Evolutionary conservation across 2,329 filamentous ascomycete species (phyloP), one percentile per base, ranked within the genome.

Genomic region (Phoma sp.): DNA sequence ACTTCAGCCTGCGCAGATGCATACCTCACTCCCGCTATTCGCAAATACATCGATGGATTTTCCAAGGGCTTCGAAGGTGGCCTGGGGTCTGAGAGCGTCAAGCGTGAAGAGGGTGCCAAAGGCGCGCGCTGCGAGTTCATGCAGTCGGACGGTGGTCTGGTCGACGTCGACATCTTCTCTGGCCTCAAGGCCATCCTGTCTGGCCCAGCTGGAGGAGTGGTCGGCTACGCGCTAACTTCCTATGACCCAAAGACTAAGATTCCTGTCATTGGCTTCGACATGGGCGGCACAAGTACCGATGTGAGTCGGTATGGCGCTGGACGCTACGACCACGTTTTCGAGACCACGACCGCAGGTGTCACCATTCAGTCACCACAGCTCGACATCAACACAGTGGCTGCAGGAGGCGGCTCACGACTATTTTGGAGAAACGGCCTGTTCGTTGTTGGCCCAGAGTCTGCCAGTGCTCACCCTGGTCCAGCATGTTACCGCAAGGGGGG

Each of bases 321-420:
- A 13, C 82, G 90, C 49, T 93, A 96, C 66, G 93, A 96, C 66
- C 93, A 97, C 67, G 91, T 96, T 0, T 96, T 96, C 63, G 93
- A 96, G 75, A 96, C 92, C 0, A 96, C 91, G 0, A 96, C 91
- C 1, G 93, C 93, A 0, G 93, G 93, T n/a, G 90, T 96, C 0
- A 93, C 92, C 0, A 95, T 96, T 25, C 92, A 96, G 67, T 93
- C 90, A 1, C 93, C 93, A 0, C 92, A 96, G 68, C 82, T 96
- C 0, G 92, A 96, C 68, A 96, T 96, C 77, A 96, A 96, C 74
- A 97, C 93, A 0, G 93, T 97, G 1, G 93, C 93, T 5, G 93
- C 93, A 2, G 93, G 93, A 41, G 93, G 93, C 59, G 91, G 91
- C 6, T 93, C 89, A 0, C 82, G 88, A 27, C 80, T 97, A 3